phyloP scores from a whole-genome alignment of 306 rosid species.

The Rosa persica region DNA sequence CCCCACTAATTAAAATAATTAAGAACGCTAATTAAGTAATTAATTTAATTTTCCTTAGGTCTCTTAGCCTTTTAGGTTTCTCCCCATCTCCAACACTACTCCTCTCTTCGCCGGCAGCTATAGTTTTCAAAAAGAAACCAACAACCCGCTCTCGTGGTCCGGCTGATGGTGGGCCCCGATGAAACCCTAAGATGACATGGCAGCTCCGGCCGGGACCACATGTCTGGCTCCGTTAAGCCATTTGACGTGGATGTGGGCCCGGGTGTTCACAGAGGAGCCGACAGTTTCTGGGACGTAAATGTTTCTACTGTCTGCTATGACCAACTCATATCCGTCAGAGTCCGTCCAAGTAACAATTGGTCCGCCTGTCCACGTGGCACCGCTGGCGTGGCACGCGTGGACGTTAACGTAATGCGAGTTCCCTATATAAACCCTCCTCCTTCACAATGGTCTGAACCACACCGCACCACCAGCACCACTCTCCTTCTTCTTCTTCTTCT shows the following conservation, averaged over 20 bases:
- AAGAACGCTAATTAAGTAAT: neutral
- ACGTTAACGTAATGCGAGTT: fast-evolving
- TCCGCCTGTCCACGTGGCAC: constrained; percentile 9
- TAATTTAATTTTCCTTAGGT: neutral
- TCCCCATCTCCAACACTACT: neutral
- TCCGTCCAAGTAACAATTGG: constrained; percentile 34
- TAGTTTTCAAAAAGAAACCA: constrained; percentile 32
- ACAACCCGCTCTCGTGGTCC: constrained; percentile 48
- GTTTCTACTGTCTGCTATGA: constrained; percentile 24
- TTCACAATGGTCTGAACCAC: neutral
- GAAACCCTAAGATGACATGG: constrained; percentile 40
- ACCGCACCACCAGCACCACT: neutral
- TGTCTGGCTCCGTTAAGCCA: constrained; percentile 32
- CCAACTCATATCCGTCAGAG: constrained; percentile 20
- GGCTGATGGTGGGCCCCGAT: constrained; percentile 34
- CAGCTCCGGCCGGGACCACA: constrained; percentile 30
- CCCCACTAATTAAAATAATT: neutral
- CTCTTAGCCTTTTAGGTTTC: neutral
- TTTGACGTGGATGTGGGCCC: constrained; percentile 53
- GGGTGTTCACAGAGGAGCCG: constrained; percentile 32
- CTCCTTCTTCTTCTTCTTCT: neutral
- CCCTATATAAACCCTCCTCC: constrained; percentile 38
- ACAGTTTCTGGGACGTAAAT: constrained; percentile 15
- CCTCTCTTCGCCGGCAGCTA: constrained; percentile 54
- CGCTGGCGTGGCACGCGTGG: constrained; percentile 20